Evolutionary conservation across 2,329 filamentous ascomycete species (phyloP).

Genomic region (Aureobasidium lini): DNA sequence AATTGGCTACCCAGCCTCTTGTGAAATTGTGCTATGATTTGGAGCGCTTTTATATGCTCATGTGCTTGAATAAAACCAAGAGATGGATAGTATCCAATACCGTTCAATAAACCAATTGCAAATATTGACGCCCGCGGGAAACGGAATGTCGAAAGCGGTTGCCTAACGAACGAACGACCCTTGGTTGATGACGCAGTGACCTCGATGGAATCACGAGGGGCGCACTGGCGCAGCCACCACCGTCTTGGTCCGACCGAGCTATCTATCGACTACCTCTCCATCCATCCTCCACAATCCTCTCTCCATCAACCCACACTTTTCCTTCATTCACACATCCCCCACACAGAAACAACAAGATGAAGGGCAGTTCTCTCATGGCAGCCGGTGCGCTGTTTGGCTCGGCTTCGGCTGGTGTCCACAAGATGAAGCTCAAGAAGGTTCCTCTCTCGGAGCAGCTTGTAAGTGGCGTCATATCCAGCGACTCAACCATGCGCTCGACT

Average conservation of each 20-base stretch:
- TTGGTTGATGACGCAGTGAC: not conserved
- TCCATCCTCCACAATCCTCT: conserved; percentile 6
- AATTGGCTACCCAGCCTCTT: not conserved
- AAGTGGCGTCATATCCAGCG: conserved; percentile 34
- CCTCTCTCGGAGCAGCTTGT: conserved; percentile 88
- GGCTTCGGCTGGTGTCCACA: conserved; percentile 81
- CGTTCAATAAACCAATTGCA: conserved; percentile 5
- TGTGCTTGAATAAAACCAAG: not conserved
- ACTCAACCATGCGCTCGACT: conserved; percentile 15
- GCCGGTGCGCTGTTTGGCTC: conserved; percentile 73
- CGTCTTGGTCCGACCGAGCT: conserved; percentile 9
- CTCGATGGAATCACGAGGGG: not conserved
- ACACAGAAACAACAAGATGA: conserved; percentile 52
- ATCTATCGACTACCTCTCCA: conserved; percentile 2
- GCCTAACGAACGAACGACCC: not conserved
- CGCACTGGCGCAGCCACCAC: conserved; percentile 1
- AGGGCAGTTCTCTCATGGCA: conserved; percentile 72
- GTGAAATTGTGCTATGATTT: not conserved
- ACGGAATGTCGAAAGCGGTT: not conserved
- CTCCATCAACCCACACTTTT: not conserved
- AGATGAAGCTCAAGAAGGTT: conserved; percentile 96
- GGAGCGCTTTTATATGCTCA: not conserved
- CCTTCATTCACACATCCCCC: not conserved
- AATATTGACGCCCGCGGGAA: conserved; percentile 6
- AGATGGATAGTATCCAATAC: not conserved